Base-by-base conservation (phyloP, 345 rosid species). In the Crucihimalaya himalaica region DNA sequence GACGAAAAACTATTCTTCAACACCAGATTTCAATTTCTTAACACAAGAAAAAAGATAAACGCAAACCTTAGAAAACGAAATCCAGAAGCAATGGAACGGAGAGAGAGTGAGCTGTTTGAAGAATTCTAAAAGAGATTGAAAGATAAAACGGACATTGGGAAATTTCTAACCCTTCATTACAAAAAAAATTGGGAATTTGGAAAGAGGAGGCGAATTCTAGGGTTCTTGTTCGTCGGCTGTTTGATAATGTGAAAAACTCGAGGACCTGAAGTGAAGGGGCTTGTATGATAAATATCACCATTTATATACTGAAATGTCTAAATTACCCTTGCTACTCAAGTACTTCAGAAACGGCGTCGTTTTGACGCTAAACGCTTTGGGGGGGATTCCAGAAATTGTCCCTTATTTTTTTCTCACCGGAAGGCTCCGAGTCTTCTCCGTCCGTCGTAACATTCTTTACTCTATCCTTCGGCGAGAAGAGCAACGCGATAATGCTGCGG, bases 51-150 rank as follows among this genome's bases (percentile, higher is more conserved):
- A 21, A 64, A 58, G 50, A 31, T 45, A 19, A 57, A 69, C 5
- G 16, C 60, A n/a, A 67, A 61, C 68, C 84, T 85, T 81, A 68
- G 12, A 64, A 74, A 42, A 76, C 52, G 71, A 66, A 80, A 56
- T 46, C 57, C 2, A 53, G 43, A 65, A 35, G 51, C 19, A n/a
- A 8, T 27, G 46, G 7, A 74, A 46, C 39, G 16, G 63, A 35
- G 71, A 55, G 8, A 52, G 63, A 66, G 35, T 23, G 23, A 53
- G 11, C 16, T 20, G 13, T 8, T 1, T 3, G 7, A 4, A 35
- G 51, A 70, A 61, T 47, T 23, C 66, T 63, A 76, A 55, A 1
- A 15, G 21, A 55, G 42, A 70, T 1, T 46, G 32, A 28, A 31
- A 73, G 64, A 45, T 20, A 65, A 68, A 55, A 37, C 58, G 57